phyloP scores from a whole-genome alignment of 345 rosid species.

The Erodium maritimum region DNA sequence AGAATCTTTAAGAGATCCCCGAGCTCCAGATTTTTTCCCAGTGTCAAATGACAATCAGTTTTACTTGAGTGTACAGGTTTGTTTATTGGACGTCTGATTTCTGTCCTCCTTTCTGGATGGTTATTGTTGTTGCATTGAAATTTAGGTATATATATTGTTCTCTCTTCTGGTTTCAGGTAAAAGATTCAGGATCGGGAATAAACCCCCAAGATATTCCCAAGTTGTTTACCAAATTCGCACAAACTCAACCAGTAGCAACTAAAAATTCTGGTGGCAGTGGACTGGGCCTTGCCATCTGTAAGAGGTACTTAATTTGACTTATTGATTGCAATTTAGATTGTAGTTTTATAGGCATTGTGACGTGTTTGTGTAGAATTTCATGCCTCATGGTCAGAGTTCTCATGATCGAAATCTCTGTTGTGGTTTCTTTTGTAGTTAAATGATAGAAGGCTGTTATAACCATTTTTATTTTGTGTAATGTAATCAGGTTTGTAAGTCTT shows the following conservation, averaged over 20 bases:
- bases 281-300: constrained; percentile 97
- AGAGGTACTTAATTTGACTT: constrained; percentile 37
- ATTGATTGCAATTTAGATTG: no score
- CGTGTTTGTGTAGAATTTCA: no score
- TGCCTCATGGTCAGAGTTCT: no score
- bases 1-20: constrained; percentile 46
- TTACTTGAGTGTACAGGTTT: constrained; percentile 84
- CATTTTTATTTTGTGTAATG: constrained; percentile 10
- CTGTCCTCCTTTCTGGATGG: background rate
- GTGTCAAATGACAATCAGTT: constrained; percentile 63
- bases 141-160: constrained; percentile 4
- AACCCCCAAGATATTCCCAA: constrained; percentile 83
- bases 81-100: constrained; percentile 13
- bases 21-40: constrained; percentile 55
- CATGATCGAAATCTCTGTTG: background rate
- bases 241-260: constrained; percentile 51
- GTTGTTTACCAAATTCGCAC: constrained; percentile 81
- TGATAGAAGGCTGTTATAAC: background rate
- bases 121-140: constrained; percentile 1
- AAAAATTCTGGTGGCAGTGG: constrained; percentile 80
- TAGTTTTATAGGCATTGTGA: no score
- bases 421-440: background rate
- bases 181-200: constrained; percentile 79
- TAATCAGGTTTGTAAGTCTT: constrained; percentile 81
- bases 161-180: constrained; percentile 45